These are phyloP conservation scores for Coemansia sp. DNA, from an alignment of 371 early-diverging fungal genomes.

Conservation along the genomic window DNA sequence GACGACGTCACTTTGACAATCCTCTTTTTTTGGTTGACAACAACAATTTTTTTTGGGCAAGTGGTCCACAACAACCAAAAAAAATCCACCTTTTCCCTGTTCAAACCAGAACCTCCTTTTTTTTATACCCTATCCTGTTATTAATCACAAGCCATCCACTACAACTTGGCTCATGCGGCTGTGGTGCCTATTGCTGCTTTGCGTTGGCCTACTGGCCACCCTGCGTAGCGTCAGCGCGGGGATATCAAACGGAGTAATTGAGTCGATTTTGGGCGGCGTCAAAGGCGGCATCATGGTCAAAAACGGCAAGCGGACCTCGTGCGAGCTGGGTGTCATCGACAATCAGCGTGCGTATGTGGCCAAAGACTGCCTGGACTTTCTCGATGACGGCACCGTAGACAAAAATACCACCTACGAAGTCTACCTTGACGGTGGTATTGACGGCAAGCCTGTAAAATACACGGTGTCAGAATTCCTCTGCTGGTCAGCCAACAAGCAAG, in stretches of 20 bases:
- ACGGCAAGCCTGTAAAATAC: constrained; percentile 13
- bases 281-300: constrained; percentile 19
- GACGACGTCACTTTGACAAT: no score
- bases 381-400: constrained; percentile 7
- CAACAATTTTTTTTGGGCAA: no score
- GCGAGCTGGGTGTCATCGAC: constrained; percentile 15
- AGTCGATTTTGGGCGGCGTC: not conserved
- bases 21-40: no score
- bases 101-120: no score
- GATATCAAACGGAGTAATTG: not conserved
- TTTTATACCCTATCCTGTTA: no score
- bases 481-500: constrained; percentile 4
- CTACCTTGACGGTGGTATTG: constrained; percentile 8
- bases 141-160: no score
- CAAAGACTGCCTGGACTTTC: constrained; percentile 21
- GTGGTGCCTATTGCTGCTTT: no score
- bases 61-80: no score
- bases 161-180: no score
- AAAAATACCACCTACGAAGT: constrained; percentile 9
- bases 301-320: constrained; percentile 24
- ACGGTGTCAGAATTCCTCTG: constrained; percentile 2
- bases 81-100: no score
- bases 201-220: no score
- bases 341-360: constrained; percentile 13
- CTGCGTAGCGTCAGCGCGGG: not conserved